A percentile compares a stretch with the other conserved stretches of the same genome.
Conservation (phyloP, 352 stramenopile species). For the Globisporangium spiculum region DNA sequence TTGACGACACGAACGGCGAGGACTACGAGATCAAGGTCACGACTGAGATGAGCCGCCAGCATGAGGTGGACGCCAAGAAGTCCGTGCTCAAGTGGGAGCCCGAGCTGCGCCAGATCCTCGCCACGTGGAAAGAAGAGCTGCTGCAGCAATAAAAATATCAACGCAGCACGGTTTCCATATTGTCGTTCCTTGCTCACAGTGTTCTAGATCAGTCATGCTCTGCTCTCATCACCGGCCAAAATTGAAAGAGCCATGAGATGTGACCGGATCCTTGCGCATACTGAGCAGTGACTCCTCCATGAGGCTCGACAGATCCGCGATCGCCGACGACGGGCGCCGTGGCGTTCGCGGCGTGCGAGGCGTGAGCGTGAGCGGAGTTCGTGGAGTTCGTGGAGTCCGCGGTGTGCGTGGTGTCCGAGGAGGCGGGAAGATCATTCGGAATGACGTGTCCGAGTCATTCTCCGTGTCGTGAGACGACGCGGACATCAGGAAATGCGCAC, state of each 20-base stretch:
- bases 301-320: conserved; percentile 70
- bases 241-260: neutral
- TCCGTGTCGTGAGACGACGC: conserved; percentile 56
- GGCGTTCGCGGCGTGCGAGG: conserved; percentile 9
- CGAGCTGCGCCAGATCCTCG: conserved; percentile 64
- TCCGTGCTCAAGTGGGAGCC: conserved; percentile 53
- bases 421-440: conserved; percentile 43
- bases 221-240: conserved; percentile 5
- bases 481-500: conserved; percentile 41
- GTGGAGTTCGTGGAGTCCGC: conserved; percentile 9
- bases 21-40: conserved; percentile 76
- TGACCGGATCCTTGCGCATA: conserved; percentile 47
- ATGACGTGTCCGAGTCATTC: conserved; percentile 59
- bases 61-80: conserved; percentile 53
- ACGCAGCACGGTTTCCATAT: neutral
- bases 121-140: conserved; percentile 73
- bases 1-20: conserved; percentile 81
- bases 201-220: neutral
- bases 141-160: conserved; percentile 61
- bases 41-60: conserved; percentile 38
- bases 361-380: neutral
- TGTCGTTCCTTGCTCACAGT: neutral
- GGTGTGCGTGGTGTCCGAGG: conserved; percentile 21
- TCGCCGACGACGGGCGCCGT: conserved; percentile 56
- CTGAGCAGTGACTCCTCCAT: conserved; percentile 77